Conservation (phyloP, 257 asterid species). For the Thymus quinquecostatus region DNA sequence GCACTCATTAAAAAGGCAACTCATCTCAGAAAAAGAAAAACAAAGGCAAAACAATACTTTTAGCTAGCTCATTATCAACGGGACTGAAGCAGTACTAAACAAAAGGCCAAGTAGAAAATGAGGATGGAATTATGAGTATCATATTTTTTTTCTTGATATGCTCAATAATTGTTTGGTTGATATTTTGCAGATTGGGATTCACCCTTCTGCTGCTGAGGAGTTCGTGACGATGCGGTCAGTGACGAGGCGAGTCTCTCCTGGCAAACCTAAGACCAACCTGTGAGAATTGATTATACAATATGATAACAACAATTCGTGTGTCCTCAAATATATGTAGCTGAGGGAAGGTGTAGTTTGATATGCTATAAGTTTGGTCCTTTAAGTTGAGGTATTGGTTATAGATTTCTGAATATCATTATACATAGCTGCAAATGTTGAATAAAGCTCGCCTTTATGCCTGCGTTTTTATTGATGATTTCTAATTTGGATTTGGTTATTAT, state of each 20-base stretch:
- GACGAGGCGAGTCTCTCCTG: constrained; percentile 60
- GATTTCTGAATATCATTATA: constrained; percentile 2
- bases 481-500: neutral
- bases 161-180: neutral
- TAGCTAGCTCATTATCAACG: too few species aligned
- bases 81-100: too few species aligned
- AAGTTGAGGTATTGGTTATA: neutral
- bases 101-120: too few species aligned
- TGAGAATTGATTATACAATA: constrained; percentile 18
- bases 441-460: constrained; percentile 11
- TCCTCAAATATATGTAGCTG: neutral
- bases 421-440: constrained; percentile 10
- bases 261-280: constrained; percentile 68
- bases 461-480: neutral
- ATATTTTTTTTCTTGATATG: too few species aligned
- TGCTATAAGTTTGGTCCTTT: neutral
- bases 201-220: constrained; percentile 98
- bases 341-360: constrained; percentile 1
- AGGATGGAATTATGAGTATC: too few species aligned
- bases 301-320: neutral
- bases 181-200: constrained; percentile 77
- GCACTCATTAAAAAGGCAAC: too few species aligned
- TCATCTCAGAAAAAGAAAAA: too few species aligned
- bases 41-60: too few species aligned
- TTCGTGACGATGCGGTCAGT: constrained; percentile 89